Base-by-base conservation (phyloP, 352 stramenopile species). In the Pythium diclinum region DNA sequence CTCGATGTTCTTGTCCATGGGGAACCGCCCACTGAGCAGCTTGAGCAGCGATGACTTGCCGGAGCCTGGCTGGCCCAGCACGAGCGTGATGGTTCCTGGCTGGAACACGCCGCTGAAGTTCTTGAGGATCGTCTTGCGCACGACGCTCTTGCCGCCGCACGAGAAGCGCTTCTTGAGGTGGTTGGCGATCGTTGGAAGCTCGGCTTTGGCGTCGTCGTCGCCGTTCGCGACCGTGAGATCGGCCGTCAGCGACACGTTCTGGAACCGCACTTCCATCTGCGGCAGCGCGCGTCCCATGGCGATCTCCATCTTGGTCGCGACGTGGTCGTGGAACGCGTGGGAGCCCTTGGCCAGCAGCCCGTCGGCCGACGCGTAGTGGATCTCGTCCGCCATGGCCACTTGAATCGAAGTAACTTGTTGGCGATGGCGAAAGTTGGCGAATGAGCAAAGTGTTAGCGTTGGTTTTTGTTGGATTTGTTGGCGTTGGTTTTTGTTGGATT, bases 1-100 rank as follows among this genome's bases (percentile, higher is more conserved):
- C 38, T 16, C 19, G 17, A 76, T 73, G 60, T 71, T 78, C 58
- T 76, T 78, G 14, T 66, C 56, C 62, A 74, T 70, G 11, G 59
- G 65, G 58, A 76, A 78, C 6, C 65, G 59, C 3, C 68, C 68
- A 21, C 64, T 71, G 17, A 78, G 68, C 32, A 66, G 10, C 53
- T 78, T 75, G 40, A 78, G 56, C 21, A 78, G 66, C 21, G 64
- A 71, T 13, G 68, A 78, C 58, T 76, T 76, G 57, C 71, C 67
- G 3, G 67, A 77, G 10, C 68, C 59, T 6, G 71, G 71, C 56
- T 75, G 67, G 1, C 71, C 67, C n/a, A 75, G 65, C 32, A 75
- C 54, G 11, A 76, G 64, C 49, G 68, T 72, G 28, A 71, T 49
- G 5, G 65, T 76, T 3, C 72, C 68, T 19, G 72, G 68, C 30